Base-by-base conservation (phyloP, 2,329 filamentous ascomycete species). In the Ceratocystiopsis minuta region DNA sequence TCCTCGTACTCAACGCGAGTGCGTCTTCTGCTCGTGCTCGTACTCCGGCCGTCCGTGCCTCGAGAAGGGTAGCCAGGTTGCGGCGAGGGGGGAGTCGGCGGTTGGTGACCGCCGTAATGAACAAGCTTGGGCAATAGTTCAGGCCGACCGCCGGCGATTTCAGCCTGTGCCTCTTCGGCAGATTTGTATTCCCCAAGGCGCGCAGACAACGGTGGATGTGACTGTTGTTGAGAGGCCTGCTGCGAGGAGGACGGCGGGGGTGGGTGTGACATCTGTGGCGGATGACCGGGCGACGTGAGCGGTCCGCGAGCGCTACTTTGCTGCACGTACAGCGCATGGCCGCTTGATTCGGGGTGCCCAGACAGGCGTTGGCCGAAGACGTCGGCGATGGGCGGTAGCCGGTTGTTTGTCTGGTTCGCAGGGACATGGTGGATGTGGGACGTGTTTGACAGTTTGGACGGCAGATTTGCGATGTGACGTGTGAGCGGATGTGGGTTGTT, bases 21-120 rank as follows among this genome's bases (percentile, higher is more conserved):
- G 49, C 90, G 76, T 59, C 88, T 72, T 58, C 84, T 78, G 57
- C 67, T 72, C 50, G 70, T 78, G 57, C 67, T 72, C 50, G 70
- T 67, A 53, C 73, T 75, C 55, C 71, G 71, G 45, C 65, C 60
- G 49, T 75, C 68, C 1, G 38, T 14, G 47, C 55, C 51, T 52
- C 56, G 54, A 49, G 56, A 60, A 45, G 53, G 54, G 40, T 51
- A 51, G 42, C 67, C 67, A 43, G 76, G 67, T 55, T 78, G 68
- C 14, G 80, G 84, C 37, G 85, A 92, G 5, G 86, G 86, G 33
- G 88, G 87, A 2, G 87, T 94, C 4, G 87, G 87, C 35, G 88
- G 87, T 57, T 94, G 88, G 55, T 92, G 85, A 38, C 86, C 85
- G 34, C 82, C 85, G 57, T 98, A 98, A 60, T 96, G 90, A 14